Evolutionary conservation across 805 yeast species (phyloP).

Genomic region (Myxozyma monticola): DNA sequence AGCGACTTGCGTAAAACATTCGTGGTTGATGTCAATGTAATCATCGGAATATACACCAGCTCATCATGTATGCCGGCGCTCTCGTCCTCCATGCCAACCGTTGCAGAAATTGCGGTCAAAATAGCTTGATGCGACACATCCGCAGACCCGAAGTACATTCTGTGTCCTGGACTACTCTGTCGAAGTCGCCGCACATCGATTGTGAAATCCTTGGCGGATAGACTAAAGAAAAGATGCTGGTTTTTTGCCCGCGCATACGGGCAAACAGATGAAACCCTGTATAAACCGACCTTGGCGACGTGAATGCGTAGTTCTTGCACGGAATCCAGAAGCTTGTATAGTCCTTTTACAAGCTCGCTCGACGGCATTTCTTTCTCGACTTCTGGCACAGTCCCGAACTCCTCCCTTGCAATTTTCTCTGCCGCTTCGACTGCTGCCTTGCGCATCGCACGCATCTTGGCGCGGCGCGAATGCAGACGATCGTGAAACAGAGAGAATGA

Average conservation of each 20-base stretch:
- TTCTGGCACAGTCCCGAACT: neutral
- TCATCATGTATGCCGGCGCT: conserved; percentile 38
- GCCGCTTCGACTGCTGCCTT: neutral
- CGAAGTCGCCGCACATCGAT: conserved; percentile 43
- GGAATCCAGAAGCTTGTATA: conserved; percentile 37
- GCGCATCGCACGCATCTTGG: neutral
- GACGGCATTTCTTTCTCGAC: neutral
- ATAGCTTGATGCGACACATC: conserved; percentile 46
- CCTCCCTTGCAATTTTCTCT: neutral
- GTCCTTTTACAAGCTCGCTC: conserved; percentile 28
- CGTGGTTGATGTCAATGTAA: conserved; percentile 40
- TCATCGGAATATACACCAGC: conserved; percentile 42
- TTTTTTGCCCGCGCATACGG: neutral
- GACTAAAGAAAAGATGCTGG: conserved; percentile 11
- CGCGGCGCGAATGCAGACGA: neutral
- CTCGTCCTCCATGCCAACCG: conserved; percentile 38
- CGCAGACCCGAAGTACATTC: conserved; percentile 38
- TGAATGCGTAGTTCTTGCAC: conserved; percentile 42
- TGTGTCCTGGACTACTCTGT: conserved; percentile 44
- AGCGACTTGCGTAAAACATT: conserved; percentile 41
- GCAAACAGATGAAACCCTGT: conserved; percentile 33
- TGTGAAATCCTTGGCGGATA: conserved; percentile 39
- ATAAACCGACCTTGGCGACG: conserved; percentile 37
- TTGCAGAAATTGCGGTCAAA: conserved; percentile 39
- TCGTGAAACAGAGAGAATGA: conserved; percentile 20